Evolutionary conservation across 345 rosid genomes (phyloP).

Genomic region (rapeseed (Brassica napus)): DNA sequence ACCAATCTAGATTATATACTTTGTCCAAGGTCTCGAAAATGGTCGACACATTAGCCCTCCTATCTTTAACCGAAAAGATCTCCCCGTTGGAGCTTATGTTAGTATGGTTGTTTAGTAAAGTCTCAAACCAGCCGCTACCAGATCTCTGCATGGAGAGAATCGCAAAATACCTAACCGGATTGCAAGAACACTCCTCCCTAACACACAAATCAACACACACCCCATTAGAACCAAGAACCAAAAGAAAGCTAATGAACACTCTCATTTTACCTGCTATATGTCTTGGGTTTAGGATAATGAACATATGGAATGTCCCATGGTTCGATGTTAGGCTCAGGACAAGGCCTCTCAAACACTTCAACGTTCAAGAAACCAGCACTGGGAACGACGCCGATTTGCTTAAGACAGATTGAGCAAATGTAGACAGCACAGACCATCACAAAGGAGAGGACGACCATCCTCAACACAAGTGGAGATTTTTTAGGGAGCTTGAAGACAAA

Average conservation of each 20-base stretch:
- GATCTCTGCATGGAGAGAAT: slow-evolving; percentile 99
- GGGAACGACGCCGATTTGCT: slow-evolving; percentile 63
- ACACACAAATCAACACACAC: background rate
- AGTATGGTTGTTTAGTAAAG: slow-evolving; percentile 87
- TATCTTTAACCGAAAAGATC: slow-evolving; percentile 85
- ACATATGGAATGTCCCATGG: slow-evolving; percentile 94
- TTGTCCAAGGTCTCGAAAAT: slow-evolving; percentile 80
- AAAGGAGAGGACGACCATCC: slow-evolving; percentile 81
- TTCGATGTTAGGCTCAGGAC: slow-evolving; percentile 72
- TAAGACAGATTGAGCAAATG: slow-evolving; percentile 78
- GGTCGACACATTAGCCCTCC: slow-evolving; percentile 74
- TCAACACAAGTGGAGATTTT: slow-evolving; percentile 77
- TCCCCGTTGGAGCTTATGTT: slow-evolving; percentile 98
- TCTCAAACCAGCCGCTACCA: slow-evolving; percentile 99
- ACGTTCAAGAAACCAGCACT: slow-evolving; percentile 52
- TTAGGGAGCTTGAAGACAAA: slow-evolving; percentile 70
- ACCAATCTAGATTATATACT: slow-evolving; percentile 86
- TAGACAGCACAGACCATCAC: slow-evolving; percentile 81
- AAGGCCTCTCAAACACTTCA: slow-evolving; percentile 57
- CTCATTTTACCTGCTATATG: slow-evolving; percentile 65
- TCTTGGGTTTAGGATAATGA: slow-evolving; percentile 80
- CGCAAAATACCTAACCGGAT: slow-evolving; percentile 91
- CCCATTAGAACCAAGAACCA: background rate
- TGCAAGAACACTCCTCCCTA: slow-evolving; percentile 90
- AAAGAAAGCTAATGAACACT: slow-evolving; percentile 9